Base-by-base conservation (phyloP, 2,329 filamentous ascomycete species). In the Aspergillus calidoustus region DNA sequence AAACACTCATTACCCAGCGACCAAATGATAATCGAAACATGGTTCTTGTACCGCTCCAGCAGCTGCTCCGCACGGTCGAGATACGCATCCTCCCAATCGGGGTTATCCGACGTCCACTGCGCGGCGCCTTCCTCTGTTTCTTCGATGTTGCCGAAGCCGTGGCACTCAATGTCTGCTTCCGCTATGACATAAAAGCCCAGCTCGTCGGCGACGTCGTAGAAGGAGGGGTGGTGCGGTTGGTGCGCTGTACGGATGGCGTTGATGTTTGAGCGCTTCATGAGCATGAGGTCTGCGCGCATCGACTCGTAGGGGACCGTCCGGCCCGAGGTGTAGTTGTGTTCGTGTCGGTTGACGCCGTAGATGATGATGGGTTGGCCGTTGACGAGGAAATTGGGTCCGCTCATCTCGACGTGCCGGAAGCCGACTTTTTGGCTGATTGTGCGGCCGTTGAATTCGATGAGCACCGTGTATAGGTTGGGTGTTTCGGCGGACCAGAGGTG, bases 1-100 rank as follows among this genome's bases (percentile, higher is more conserved):
- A 90, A 91, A 0, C 88, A 85, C 71, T 92, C 89, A 68, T 92
- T 92, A 0, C 89, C 90, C 0, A 92, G 79, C 51, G 86, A 89
- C 90, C 90, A 92, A 48, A 91, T 84, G 55, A 92, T 87, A 56
- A 92, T 81, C n/a, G 83, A 88, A 0, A 89, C 75, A 66, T 91
- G 87, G 60, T 91, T 89, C 75, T 90, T 90, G 72, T 91, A 89
- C 17, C 90, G 82, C 68, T 87, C 82, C 0, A 92, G 81, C 55
- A 91, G 75, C 57, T 89, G 86, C 34, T 80, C 75, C 60, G 87
- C 86, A 3, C 90, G 85, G 72, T 92, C 89, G 1, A 92, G 70
- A 64, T 92, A 92, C 0, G 88, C 87, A 1, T 81, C 41, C 2
- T 23, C 41, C 61, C 61, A 63, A 1, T 49, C 54, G 1, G 57